These are phyloP conservation scores for Ministeria vibrans DNA, from an alignment of 78 protist genomes.

Conservation along the genomic window DNA sequence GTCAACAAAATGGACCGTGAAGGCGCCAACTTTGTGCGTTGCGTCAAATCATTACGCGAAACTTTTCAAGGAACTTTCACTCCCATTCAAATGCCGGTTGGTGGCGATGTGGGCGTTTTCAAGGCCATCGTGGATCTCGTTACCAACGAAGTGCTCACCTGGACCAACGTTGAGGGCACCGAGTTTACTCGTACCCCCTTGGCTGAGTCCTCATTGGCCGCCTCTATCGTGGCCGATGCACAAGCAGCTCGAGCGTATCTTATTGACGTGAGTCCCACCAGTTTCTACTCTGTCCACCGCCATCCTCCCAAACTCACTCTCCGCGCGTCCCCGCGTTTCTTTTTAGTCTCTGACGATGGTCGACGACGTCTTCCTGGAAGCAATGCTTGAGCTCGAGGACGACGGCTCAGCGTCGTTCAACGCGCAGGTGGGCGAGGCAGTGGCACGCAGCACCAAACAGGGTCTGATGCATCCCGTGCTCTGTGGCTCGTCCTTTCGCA, in stretches of 20 bases:
- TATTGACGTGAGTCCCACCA: too few species aligned
- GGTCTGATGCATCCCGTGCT: not conserved
- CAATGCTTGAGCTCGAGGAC: not conserved
- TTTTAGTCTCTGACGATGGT: too few species aligned
- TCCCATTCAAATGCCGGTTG: slow-evolving; percentile 54
- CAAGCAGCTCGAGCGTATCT: too few species aligned
- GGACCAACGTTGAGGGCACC: slow-evolving; percentile 15
- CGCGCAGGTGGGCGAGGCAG: too few species aligned
- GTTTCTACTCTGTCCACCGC: too few species aligned
- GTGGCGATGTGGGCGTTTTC: slow-evolving; percentile 22
- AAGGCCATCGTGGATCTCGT: slow-evolving; percentile 51
- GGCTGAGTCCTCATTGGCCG: too few species aligned
- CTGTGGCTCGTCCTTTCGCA: slow-evolving; percentile 5
- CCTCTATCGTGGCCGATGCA: too few species aligned
- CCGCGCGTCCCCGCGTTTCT: too few species aligned
- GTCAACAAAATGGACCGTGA: slow-evolving; percentile 90
- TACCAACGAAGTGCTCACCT: slow-evolving; percentile 13
- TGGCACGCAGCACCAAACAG: too few species aligned
- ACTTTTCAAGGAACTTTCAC: slow-evolving; percentile 41
- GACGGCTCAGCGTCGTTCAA: too few species aligned
- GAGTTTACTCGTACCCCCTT: not conserved
- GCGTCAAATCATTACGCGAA: slow-evolving; percentile 7
- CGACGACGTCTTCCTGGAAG: not conserved
- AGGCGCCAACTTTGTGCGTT: slow-evolving; percentile 52
- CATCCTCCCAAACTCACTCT: too few species aligned